Evolutionary conservation across 768 basidiomycete species (phyloP).

Genomic region (Phaeotremella fagi): DNA sequence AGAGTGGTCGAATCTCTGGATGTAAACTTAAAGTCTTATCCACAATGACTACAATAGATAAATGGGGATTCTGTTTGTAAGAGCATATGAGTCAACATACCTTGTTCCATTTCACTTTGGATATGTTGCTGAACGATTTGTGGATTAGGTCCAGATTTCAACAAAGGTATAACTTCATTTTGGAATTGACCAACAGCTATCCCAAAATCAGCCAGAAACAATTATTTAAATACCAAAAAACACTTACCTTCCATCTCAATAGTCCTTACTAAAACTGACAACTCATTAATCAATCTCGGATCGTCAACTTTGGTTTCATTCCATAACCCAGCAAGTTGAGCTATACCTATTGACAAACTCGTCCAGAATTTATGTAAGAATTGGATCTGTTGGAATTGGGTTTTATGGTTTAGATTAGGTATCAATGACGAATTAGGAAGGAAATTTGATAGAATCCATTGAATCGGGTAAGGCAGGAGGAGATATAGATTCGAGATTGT

Average conservation of each 20-base stretch:
- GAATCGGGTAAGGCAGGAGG: background rate
- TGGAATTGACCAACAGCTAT: slow-evolving; percentile 7
- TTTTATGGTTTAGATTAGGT: background rate
- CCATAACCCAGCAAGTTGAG: slow-evolving; percentile 37
- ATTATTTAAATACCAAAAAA: background rate
- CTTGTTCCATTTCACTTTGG: slow-evolving; percentile 12
- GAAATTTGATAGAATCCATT: background rate
- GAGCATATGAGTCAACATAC: slow-evolving; percentile 12
- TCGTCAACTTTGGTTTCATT: background rate
- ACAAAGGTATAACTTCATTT: slow-evolving; percentile 3
- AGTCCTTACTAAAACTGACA: slow-evolving; percentile 8
- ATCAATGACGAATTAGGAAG: background rate
- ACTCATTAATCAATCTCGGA: slow-evolving; percentile 5
- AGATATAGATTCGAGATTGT: background rate
- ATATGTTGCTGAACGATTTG: background rate
- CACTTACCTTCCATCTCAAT: slow-evolving; percentile 31
- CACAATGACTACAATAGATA: slow-evolving; percentile 17
- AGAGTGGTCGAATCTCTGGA: slow-evolving; percentile 20
- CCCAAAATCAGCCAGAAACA: background rate
- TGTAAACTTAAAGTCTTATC: slow-evolving; percentile 26
- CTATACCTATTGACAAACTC: slow-evolving; percentile 22
- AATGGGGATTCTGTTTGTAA: too few relatives aligned
- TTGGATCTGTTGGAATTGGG: slow-evolving; percentile 26
- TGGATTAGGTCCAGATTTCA: slow-evolving; percentile 3
- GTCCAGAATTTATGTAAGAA: slow-evolving; percentile 28